These are phyloP conservation scores for Lachnellula occidentalis DNA, from an alignment of 2,329 filamentous ascomycete species.

Conservation along the genomic window DNA sequence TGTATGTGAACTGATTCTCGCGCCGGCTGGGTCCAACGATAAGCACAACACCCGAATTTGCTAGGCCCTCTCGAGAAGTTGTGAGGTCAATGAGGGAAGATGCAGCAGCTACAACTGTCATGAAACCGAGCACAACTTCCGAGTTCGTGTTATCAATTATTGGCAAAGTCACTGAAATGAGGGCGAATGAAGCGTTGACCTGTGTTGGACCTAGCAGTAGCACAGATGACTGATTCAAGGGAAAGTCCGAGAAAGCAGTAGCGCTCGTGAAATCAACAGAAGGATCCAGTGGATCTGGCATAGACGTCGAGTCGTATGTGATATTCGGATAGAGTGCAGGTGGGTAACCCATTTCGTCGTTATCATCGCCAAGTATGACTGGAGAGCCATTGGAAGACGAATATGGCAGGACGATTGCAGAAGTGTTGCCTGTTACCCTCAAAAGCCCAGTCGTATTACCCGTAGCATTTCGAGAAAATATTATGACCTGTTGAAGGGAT, in stretches of 20 bases:
- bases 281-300: slow-evolving; percentile 24
- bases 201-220: slow-evolving; percentile 73
- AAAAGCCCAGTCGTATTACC: slow-evolving; percentile 53
- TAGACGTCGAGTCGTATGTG: slow-evolving; percentile 44
- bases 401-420: slow-evolving; percentile 57
- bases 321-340: slow-evolving; percentile 72
- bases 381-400: slow-evolving; percentile 48
- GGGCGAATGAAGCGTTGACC: slow-evolving; percentile 59
- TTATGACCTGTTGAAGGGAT: slow-evolving; percentile 62
- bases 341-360: slow-evolving; percentile 59
- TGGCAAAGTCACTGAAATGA: slow-evolving; percentile 77
- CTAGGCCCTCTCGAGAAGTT: slow-evolving; percentile 63
- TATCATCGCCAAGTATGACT: slow-evolving; percentile 50
- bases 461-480: slow-evolving; percentile 65
- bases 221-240: slow-evolving; percentile 43
- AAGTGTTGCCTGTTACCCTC: slow-evolving; percentile 53
- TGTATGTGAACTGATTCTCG: slow-evolving; percentile 58
- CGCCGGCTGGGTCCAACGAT: slow-evolving; percentile 61
- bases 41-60: slow-evolving; percentile 62
- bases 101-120: slow-evolving; percentile 73
- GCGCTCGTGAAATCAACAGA: slow-evolving; percentile 19
- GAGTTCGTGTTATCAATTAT: slow-evolving; percentile 61
- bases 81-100: slow-evolving; percentile 57
- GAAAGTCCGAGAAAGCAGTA: slow-evolving; percentile 27
- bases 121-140: slow-evolving; percentile 69